Base-by-base conservation (phyloP, 2,329 filamentous ascomycete genomes). In the Aschersonia sp. region DNA sequence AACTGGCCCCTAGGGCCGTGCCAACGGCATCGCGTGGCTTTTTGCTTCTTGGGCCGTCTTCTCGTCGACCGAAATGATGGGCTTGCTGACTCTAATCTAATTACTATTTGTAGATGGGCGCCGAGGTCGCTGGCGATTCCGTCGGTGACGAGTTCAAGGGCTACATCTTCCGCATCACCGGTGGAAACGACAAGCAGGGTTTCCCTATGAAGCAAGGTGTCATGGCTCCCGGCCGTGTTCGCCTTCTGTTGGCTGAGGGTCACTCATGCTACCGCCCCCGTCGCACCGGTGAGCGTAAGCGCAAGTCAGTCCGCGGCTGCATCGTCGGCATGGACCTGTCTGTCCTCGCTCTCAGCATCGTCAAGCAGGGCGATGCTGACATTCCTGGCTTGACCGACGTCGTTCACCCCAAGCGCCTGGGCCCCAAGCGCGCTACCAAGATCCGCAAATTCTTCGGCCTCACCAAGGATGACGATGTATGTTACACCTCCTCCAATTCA, bases 121-220 rank as follows among this genome's bases (percentile, higher is more conserved):
- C 83, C 65, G 87, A 96, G 77, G 86, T 98, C 63, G 74, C 85
- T 62, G 92, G 85, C 66, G 94, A 98, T 77, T 85, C 83, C 68
- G 80, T 98, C 66, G 92, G 92, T 67, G 89, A 97, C 68, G 92
- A 98, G 77, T 98, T 94, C 86, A 96, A 96, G 81, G 92, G 92
- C 73, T 98, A 98, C 80, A 83, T 98, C 78, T 88, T 98, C 84
- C 85, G 82, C 70, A 97, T 98, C 78, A 98, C 92, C 65, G 94
- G 92, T 68, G 92, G 94, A 69, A 98, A 98, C 85, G 92, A 98
- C 86, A 98, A 98, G 87, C 94, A 98, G 81, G 92, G 92, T 78
- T 98, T 98, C 83, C 92, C 92, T 63, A 98, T 98, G 92, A 98
- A 98, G 88, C 94, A 98, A 84, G 92, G 92, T 80, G 86, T 94